phyloP scores from a whole-genome alignment of 2,329 filamentous ascomycete genomes.

The Penicillium sp. region DNA sequence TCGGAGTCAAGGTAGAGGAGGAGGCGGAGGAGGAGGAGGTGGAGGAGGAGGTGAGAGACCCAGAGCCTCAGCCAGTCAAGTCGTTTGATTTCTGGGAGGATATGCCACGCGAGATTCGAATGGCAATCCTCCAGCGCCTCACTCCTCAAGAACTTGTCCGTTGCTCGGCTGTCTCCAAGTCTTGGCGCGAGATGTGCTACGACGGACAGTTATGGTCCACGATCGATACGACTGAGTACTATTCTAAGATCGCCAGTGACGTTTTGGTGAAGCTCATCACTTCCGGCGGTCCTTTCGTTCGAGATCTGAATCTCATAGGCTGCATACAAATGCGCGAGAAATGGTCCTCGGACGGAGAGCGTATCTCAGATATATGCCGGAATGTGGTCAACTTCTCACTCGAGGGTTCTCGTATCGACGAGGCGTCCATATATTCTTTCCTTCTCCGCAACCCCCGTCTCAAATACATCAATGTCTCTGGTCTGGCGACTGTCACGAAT shows the following conservation, averaged over 20 bases:
- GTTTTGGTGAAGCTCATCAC: conserved; percentile 81
- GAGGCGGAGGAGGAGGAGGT: conserved; percentile 19
- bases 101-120: conserved; percentile 76
- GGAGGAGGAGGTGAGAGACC: conserved; percentile 19
- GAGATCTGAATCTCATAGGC: conserved; percentile 82
- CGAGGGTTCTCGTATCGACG: conserved; percentile 84
- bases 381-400: conserved; percentile 86
- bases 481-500: conserved; percentile 71
- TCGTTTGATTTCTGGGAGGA: conserved; percentile 70
- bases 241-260: conserved; percentile 77
- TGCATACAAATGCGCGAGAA: conserved; percentile 85
- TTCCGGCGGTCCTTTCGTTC: conserved; percentile 81
- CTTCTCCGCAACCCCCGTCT: conserved; percentile 74
- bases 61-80: conserved; percentile 31
- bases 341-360: conserved; percentile 65
- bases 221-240: conserved; percentile 81
- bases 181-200: conserved; percentile 79
- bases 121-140: conserved; percentile 72
- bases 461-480: conserved; percentile 80
- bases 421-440: conserved; percentile 70
- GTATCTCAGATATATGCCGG: conserved; percentile 73
- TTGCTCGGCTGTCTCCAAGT: conserved; percentile 70
- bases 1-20: conserved; percentile 18
- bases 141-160: conserved; percentile 76
- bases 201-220: conserved; percentile 91